Base-by-base conservation (phyloP, 331 rosid species). In the Acacia pycnantha region DNA sequence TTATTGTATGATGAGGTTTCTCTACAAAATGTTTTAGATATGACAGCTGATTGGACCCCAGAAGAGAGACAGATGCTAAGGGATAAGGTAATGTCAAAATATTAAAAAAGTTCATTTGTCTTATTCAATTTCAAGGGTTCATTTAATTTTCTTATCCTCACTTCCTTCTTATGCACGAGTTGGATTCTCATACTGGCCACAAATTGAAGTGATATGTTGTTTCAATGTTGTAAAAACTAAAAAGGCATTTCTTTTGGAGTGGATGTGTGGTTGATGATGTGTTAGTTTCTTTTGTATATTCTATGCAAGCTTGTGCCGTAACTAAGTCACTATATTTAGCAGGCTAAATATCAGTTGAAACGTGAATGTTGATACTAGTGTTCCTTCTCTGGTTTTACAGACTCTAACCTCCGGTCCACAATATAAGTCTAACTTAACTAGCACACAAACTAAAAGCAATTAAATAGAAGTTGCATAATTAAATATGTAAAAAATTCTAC, bases 11-110 rank as follows among this genome's bases (percentile, higher is more conserved):
- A 91, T 31, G 93, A 89, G 76, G 82, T 84, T 79, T 90, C 92
- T 70, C 86, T 90, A 54, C 94, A 91, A 82, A 91, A 59, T 14
- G 81, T 87, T 74, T 83, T 91, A 58, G 96, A 91, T 88, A 82
- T 91, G 76, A 87, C 86, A 41, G 90, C 94, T 62, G 94, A 91
- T 64, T 91, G 96, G 96, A 89, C 91, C 40, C 62, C 79, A 2
- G 92, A 85, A 85, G 96, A 91, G 84, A 87, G 96, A 59, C 86
- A 84, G 82, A 90, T 91, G 92, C 81, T 91, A 61, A 88, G 96
- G 88, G 83, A 88, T 85, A 88, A 91, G 96, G 94, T 91, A 85
- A 85, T 16, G 40, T 72, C 33, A 47, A 71, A 27, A 2, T 35
- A 26, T 47, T 26, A 47, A 51, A 26, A 31, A 74, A 11, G 66